Evolutionary conservation across 2,329 filamentous ascomycete species (phyloP).

Genomic region (Pyrenophora seminiperda): DNA sequence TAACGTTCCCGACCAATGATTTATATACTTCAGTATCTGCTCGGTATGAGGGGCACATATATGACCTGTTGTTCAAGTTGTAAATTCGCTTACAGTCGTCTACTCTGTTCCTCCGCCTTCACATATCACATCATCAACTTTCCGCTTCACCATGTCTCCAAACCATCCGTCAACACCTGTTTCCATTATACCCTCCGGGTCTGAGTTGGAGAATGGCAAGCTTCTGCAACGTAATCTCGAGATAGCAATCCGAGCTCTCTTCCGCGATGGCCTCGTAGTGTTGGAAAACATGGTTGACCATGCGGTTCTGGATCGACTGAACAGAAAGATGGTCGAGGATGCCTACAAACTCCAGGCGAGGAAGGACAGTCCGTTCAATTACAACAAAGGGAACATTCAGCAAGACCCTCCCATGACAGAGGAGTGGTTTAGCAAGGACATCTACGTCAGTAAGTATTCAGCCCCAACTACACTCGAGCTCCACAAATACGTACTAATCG

Average conservation of each 20-base stretch:
- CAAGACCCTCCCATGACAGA: constrained; percentile 62
- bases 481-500: not conserved
- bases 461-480: too few species aligned
- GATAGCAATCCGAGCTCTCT: constrained; percentile 41
- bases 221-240: constrained; percentile 60
- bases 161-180: constrained; percentile 35
- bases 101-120: not conserved
- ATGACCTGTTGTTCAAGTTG: not conserved
- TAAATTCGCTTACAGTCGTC: not conserved
- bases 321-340: constrained; percentile 64
- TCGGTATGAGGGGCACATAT: not conserved
- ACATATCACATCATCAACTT: constrained; percentile 2
- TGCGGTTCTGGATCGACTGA: constrained; percentile 59
- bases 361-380: constrained; percentile 64
- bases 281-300: constrained; percentile 50
- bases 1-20: not conserved
- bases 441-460: constrained; percentile 59
- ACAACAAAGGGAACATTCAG: constrained; percentile 66
- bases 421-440: constrained; percentile 44
- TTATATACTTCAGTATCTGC: constrained; percentile 7
- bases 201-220: constrained; percentile 48
- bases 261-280: constrained; percentile 43
- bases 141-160: constrained; percentile 19
- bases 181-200: constrained; percentile 48
- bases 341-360: constrained; percentile 57